Percentiles rank a stretch among this genome's conserved stretches.
Conservation (phyloP, 768 basidiomycete genomes). For the Dioszegia hungarica region DNA sequence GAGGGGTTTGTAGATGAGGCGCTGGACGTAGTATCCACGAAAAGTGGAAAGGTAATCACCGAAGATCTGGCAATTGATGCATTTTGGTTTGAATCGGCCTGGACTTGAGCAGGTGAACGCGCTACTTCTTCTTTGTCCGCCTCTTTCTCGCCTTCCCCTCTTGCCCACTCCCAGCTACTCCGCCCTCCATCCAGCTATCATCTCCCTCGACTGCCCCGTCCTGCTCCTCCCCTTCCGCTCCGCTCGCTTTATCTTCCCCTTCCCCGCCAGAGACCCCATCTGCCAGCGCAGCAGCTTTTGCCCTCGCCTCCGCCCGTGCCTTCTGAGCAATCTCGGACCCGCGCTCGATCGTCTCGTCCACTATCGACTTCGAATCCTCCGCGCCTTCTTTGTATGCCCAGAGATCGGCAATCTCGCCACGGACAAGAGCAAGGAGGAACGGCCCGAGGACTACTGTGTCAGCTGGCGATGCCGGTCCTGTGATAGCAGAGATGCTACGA, state of each 20-base stretch:
- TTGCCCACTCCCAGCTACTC: background rate
- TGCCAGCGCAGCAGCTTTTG: background rate
- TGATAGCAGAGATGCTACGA: slow-evolving; percentile 3
- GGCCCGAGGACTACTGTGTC: slow-evolving; percentile 58
- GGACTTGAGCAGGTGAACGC: too few relatives aligned
- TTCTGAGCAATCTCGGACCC: slow-evolving; percentile 33
- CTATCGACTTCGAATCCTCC: slow-evolving; percentile 39
- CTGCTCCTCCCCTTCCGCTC: background rate
- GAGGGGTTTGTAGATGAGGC: slow-evolving; percentile 22
- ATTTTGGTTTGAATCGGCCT: too few relatives aligned
- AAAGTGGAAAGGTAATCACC: too few relatives aligned
- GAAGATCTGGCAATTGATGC: too few relatives aligned
- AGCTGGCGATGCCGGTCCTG: background rate
- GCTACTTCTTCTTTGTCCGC: slow-evolving; percentile 28
- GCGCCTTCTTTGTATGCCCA: slow-evolving; percentile 66
- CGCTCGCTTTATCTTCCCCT: background rate
- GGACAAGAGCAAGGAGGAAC: slow-evolving; percentile 56
- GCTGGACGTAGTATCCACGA: background rate
- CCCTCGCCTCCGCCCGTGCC: slow-evolving; percentile 18
- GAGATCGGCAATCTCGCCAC: slow-evolving; percentile 66
- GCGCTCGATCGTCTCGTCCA: slow-evolving; percentile 35
- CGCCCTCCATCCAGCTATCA: slow-evolving; percentile 42
- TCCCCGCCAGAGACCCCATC: background rate
- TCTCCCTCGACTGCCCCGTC: slow-evolving; percentile 21
- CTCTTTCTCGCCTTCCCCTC: slow-evolving; percentile 19